phyloP scores from a whole-genome alignment of 257 asterid species.

The Jacaranda copaia region DNA sequence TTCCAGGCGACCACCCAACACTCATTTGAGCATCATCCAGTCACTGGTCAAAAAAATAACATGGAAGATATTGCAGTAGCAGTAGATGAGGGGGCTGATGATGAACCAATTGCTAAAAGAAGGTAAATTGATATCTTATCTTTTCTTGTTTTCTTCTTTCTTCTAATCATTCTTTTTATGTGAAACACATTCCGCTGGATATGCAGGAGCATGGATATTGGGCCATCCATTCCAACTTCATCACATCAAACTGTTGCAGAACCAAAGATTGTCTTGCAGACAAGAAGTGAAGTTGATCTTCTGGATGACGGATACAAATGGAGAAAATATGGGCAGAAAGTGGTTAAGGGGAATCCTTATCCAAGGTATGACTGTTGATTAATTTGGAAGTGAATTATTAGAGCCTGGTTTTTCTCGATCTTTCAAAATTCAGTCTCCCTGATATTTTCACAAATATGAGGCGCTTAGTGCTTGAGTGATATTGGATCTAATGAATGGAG shows the following conservation, averaged over 20 bases:
- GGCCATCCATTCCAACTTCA: conserved; percentile 46
- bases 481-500: neutral
- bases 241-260: conserved; percentile 65
- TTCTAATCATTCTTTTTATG: neutral
- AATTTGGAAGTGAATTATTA: neutral
- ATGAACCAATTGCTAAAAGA: conserved; percentile 75
- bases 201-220: conserved; percentile 64
- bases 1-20: conserved; percentile 36
- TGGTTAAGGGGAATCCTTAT: conserved; percentile 88
- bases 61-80: conserved; percentile 41
- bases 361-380: conserved; percentile 67
- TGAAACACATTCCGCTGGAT: conserved; percentile 32
- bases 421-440: neutral
- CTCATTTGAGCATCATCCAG: conserved; percentile 42
- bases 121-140: conserved; percentile 48
- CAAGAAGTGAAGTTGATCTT: conserved; percentile 90
- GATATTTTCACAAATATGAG: neutral
- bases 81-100: conserved; percentile 52
- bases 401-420: neutral
- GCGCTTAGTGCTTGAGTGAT: neutral
- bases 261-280: conserved; percentile 82
- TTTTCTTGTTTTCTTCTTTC: neutral
- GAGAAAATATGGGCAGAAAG: conserved; percentile 97
- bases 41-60: conserved; percentile 40
- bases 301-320: conserved; percentile 91